Percentiles rank a stretch among this genome's conserved stretches.
Evolutionary conservation across 148 eudicot species (phyloP).

Genomic region (Rhododendron molle): DNA sequence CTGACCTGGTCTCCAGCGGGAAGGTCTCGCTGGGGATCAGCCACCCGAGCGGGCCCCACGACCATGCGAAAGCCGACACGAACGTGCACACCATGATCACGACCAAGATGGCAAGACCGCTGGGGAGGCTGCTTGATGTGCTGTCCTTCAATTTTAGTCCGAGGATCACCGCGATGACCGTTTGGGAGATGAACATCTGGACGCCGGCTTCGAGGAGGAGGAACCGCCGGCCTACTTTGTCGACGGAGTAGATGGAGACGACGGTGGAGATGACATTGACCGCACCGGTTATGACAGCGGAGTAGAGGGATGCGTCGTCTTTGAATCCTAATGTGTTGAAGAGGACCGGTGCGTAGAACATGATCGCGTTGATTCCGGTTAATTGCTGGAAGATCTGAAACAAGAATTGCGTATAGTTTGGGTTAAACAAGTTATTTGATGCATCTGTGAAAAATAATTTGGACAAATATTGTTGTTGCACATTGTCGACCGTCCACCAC

Average conservation of each 20-base stretch:
- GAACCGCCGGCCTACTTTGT: slow-evolving; percentile 69
- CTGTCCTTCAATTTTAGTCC: slow-evolving; percentile 59
- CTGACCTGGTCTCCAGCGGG: slow-evolving; percentile 86
- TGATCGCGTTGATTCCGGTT: slow-evolving; percentile 93
- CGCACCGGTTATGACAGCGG: slow-evolving; percentile 77
- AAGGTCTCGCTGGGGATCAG: slow-evolving; percentile 92
- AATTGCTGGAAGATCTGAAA: slow-evolving; percentile 87
- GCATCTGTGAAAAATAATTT: too few species aligned
- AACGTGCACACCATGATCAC: slow-evolving; percentile 76
- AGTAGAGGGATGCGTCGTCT: slow-evolving; percentile 70
- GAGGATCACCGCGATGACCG: slow-evolving; percentile 55
- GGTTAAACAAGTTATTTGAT: not conserved
- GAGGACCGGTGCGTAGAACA: slow-evolving; percentile 95
- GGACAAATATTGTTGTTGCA: too few species aligned
- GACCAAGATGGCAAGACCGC: slow-evolving; percentile 57
- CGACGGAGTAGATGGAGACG: slow-evolving; percentile 82
- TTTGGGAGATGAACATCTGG: slow-evolving; percentile 84
- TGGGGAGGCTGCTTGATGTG: slow-evolving; percentile 33
- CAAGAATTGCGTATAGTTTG: not conserved
- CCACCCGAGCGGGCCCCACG: slow-evolving; percentile 97
- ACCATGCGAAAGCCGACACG: slow-evolving; percentile 85
- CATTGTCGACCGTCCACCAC: too few species aligned
- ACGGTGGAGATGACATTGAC: slow-evolving; percentile 80
- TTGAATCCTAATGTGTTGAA: slow-evolving; percentile 80
- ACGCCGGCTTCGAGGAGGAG: slow-evolving; percentile 82